These are phyloP conservation scores for Brasilioporus rufonigricans DNA, from an alignment of 768 basidiomycete genomes.

Conservation along the genomic window DNA sequence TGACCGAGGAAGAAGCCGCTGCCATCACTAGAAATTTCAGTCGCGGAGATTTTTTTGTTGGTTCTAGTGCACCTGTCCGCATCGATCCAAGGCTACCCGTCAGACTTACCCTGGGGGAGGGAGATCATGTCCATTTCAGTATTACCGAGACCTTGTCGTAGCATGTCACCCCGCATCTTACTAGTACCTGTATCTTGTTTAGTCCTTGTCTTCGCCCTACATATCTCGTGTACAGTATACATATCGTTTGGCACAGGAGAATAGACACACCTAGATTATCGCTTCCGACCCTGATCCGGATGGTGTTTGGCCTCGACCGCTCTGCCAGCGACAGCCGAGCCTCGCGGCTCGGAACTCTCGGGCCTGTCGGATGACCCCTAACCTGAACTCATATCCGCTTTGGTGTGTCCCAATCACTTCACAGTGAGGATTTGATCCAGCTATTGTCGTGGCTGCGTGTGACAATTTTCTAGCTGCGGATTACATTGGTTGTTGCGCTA, in stretches of 20 bases:
- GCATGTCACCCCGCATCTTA: slow-evolving; percentile 14
- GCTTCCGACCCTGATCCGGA: too few species aligned
- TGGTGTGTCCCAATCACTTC: too few species aligned
- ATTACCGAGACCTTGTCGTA: slow-evolving; percentile 50
- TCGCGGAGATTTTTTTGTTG: slow-evolving; percentile 81
- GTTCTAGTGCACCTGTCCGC: slow-evolving; percentile 75
- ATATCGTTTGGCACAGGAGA: background rate
- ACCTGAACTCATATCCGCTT: too few species aligned
- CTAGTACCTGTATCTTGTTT: slow-evolving; percentile 22
- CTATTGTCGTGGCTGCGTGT: too few species aligned
- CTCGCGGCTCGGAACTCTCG: too few species aligned
- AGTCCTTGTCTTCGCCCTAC: slow-evolving; percentile 4
- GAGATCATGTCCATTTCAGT: slow-evolving; percentile 73
- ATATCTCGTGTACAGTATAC: slow-evolving; percentile 23
- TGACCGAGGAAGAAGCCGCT: slow-evolving; percentile 81
- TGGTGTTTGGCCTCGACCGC: too few species aligned
- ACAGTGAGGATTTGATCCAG: too few species aligned
- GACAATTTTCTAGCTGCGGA: background rate
- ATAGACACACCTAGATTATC: too few species aligned
- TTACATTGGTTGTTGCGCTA: background rate
- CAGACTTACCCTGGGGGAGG: slow-evolving; percentile 75
- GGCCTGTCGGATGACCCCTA: too few species aligned
- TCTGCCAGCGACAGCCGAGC: too few species aligned
- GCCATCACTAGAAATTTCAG: slow-evolving; percentile 81
- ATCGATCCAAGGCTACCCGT: slow-evolving; percentile 82